phyloP scores from a whole-genome alignment of 192 early-diverging fungal genomes.

The Geranomyces variabilis region DNA sequence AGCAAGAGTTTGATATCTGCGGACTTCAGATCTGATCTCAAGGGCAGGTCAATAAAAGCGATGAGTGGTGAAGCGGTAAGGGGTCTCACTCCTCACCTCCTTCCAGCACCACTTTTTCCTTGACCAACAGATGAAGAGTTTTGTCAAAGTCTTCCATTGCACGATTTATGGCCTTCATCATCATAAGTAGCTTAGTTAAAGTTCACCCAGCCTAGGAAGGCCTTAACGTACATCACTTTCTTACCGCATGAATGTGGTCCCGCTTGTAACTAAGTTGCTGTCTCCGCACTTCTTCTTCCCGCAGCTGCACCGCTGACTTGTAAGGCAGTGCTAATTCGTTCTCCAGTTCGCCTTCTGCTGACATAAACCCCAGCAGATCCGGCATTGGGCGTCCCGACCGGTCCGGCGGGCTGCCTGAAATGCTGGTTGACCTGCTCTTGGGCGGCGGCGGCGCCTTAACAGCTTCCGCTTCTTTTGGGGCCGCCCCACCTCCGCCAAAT shows the following conservation, averaged over 20 bases:
- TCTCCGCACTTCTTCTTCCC: constrained; percentile 40
- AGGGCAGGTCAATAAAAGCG: not conserved
- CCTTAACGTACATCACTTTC: not conserved
- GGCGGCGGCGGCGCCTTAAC: not conserved
- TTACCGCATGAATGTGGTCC: constrained; percentile 44
- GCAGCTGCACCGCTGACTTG: constrained; percentile 37
- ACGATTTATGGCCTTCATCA: constrained; percentile 12
- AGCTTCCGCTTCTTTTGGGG: constrained; percentile 28
- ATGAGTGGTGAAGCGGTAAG: too few relatives aligned
- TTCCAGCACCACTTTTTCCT: constrained; percentile 58
- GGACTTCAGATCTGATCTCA: constrained; percentile 56
- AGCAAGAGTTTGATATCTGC: constrained; percentile 65
- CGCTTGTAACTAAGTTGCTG: constrained; percentile 43
- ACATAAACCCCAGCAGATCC: not conserved
- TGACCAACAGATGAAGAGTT: constrained; percentile 41
- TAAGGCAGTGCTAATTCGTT: constrained; percentile 10
- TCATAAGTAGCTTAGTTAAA: constrained; percentile 18
- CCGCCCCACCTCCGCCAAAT: constrained; percentile 32
- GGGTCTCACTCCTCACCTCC: too few relatives aligned
- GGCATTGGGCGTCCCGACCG: not conserved
- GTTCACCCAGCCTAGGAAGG: not conserved
- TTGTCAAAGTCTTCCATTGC: constrained; percentile 54
- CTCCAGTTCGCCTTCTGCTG: not conserved
- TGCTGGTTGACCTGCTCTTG: constrained; percentile 22
- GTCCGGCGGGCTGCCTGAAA: not conserved